phyloP scores from a whole-genome alignment of 345 rosid genomes.

The Laguncularia racemosa region DNA sequence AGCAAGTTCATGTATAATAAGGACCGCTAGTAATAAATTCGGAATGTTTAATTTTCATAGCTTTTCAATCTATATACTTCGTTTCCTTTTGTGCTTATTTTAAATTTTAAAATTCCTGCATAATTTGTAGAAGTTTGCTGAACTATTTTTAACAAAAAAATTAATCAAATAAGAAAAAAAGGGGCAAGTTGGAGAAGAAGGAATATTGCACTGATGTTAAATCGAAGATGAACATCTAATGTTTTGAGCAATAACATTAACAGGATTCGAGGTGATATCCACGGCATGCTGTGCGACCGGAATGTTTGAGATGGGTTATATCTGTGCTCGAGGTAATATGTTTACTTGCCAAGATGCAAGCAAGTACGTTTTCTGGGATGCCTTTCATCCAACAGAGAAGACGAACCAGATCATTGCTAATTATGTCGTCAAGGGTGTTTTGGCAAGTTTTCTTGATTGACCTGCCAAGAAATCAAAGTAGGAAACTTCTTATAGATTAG shows the following conservation, averaged over 20 bases:
- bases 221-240: neutral
- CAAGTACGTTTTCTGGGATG: slow-evolving; percentile 48
- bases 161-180: too few species aligned
- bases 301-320: slow-evolving; percentile 55
- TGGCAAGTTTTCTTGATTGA: slow-evolving; percentile 12
- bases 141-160: too few species aligned
- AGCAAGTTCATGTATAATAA: too few species aligned
- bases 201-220: neutral
- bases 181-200: too few species aligned
- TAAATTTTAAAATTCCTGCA: too few species aligned
- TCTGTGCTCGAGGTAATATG: slow-evolving; percentile 26
- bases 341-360: slow-evolving; percentile 54
- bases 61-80: too few species aligned
- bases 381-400: slow-evolving; percentile 38
- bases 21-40: too few species aligned
- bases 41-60: too few species aligned
- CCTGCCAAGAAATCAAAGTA: neutral
- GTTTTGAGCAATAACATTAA: neutral
- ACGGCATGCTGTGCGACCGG: slow-evolving; percentile 62
- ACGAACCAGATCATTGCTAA: slow-evolving; percentile 22
- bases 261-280: slow-evolving; percentile 40
- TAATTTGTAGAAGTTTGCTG: too few species aligned
- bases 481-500: too few species aligned
- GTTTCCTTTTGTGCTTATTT: too few species aligned
- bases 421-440: slow-evolving; percentile 15